Evolutionary conservation across 352 stramenopile genomes (phyloP).

Genomic region (Chrysophaeum taylorii): DNA sequence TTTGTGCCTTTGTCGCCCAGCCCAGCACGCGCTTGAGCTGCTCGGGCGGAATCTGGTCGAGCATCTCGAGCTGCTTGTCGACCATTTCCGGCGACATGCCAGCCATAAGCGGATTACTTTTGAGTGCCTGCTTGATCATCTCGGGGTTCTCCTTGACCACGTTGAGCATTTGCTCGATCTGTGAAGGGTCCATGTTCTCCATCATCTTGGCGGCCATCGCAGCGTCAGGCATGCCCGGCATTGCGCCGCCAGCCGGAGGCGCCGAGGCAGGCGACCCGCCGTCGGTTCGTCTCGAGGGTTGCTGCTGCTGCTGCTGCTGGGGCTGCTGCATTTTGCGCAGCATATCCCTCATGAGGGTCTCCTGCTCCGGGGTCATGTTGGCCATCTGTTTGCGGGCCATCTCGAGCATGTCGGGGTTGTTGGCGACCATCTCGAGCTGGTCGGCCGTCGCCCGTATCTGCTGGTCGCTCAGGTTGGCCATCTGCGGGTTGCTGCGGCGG

Average conservation of each 20-base stretch:
- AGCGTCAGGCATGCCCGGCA: slow-evolving; percentile 11
- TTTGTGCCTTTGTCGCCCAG: slow-evolving; percentile 32
- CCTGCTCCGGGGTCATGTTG: slow-evolving; percentile 34
- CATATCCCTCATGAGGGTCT: slow-evolving; percentile 33
- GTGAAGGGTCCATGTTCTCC: slow-evolving; percentile 18
- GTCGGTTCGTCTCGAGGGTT: slow-evolving; percentile 37
- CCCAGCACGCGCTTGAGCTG: slow-evolving; percentile 40
- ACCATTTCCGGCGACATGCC: slow-evolving; percentile 20
- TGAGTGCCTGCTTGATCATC: slow-evolving; percentile 17
- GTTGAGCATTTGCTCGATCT: slow-evolving; percentile 19
- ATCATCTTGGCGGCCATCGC: slow-evolving; percentile 17
- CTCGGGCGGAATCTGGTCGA: slow-evolving; percentile 39
- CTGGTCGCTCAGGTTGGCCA: slow-evolving; percentile 41
- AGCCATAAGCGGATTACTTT: background rate
- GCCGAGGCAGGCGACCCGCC: too few species aligned
- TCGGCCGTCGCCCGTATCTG: slow-evolving; percentile 37
- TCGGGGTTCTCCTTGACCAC: slow-evolving; percentile 22
- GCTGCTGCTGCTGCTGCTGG: slow-evolving; percentile 20
- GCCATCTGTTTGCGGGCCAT: slow-evolving; percentile 45
- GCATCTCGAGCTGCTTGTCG: slow-evolving; percentile 43
- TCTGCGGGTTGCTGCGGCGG: slow-evolving; percentile 40
- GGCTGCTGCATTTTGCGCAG: background rate
- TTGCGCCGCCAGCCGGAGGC: slow-evolving; percentile 3
- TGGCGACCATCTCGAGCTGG: slow-evolving; percentile 44
- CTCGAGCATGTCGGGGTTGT: slow-evolving; percentile 44